Percentiles rank a stretch among this genome's conserved stretches.
phyloP scores from a whole-genome alignment of 2,329 filamentous ascomycete species.

The Gaeumannomyces tritici region DNA sequence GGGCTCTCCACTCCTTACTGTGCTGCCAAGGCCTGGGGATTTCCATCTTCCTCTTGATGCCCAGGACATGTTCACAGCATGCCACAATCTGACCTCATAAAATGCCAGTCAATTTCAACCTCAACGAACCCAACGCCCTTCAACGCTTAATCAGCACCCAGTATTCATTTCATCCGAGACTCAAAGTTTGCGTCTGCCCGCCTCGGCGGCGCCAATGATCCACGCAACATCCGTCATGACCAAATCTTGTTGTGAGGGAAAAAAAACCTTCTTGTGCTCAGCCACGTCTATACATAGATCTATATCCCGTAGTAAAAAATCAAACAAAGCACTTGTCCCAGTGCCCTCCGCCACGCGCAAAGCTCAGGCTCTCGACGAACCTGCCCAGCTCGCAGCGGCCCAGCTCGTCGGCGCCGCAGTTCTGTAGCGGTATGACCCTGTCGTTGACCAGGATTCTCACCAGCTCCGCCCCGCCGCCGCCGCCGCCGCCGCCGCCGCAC shows the following conservation, averaged over 20 bases:
- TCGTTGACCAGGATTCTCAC: slow-evolving; percentile 80
- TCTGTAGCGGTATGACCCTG: slow-evolving; percentile 61
- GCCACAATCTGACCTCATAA: too few species aligned
- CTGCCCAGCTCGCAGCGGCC: slow-evolving; percentile 61
- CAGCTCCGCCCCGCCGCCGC: slow-evolving; percentile 37
- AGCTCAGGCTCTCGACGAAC: slow-evolving; percentile 68
- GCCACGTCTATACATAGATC: neutral
- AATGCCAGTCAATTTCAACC: too few species aligned
- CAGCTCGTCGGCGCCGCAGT: slow-evolving; percentile 58
- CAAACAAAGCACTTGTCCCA: slow-evolving; percentile 57
- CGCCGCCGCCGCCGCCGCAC: slow-evolving; percentile 37
- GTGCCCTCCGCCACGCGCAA: slow-evolving; percentile 60
- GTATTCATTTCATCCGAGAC: too few species aligned
- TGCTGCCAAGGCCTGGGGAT: too few species aligned
- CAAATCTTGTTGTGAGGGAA: neutral
- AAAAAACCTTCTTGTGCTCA: neutral
- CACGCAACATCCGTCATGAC: too few species aligned
- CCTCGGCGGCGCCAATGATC: too few species aligned
- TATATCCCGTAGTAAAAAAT: neutral
- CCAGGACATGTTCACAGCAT: neutral
- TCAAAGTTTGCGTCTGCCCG: too few species aligned
- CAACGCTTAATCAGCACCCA: neutral
- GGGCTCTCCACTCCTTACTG: neutral
- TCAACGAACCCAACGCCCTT: too few species aligned
- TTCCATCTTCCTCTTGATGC: too few species aligned